Evolutionary conservation across 805 yeast genomes (phyloP), one percentile per base, ranked within the genome.

Genomic region (Spathaspora girioi): DNA sequence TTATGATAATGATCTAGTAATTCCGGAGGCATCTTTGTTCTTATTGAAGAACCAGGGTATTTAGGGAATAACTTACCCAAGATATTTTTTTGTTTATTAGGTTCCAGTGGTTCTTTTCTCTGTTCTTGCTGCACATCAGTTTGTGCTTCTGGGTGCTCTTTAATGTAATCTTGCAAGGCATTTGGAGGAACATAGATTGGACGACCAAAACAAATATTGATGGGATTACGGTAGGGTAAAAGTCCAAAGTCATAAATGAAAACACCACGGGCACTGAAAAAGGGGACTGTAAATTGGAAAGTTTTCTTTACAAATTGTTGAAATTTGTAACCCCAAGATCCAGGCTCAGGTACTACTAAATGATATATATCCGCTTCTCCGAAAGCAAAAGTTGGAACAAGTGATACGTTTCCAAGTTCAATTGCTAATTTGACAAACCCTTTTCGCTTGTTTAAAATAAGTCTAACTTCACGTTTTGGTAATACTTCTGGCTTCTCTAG

Each of bases 191-290:
- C 75, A 47, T 75, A 70, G 20, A 86, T 82, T 5, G 96, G 92
- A 19, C 68, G 70, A 0, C 96, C 96, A 32, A 83, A 72, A 52
- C 89, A 96, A 12, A 94, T 76, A 55, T 88, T 78, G 50, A 94
- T 84, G 2, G 89, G 89, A 49, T 85, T 80, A 57, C 97, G 77
- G 65, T 82, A 92, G 1, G 99, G 98, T 51, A 94, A 68, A 29
- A 94, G 69, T 0, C 99, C 99, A 70, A 87, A 89, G 64, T 91
- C 97, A 60, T 92, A 89, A 61, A 93, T 89, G 69, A 93, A 92
- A 0, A 94, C 76, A 0, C 98, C 97, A 44, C 98, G 76, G 1
- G 97, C 97, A 64, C 89, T 86, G 70, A 94, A 87, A 46, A 94
- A 80, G 0, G 99, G 99, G 5, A 94, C 61, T 0, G 99, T 92